Percentiles rank a stretch among this genome's conserved stretches.
Evolutionary conservation across 345 rosid genomes (phyloP).

Genomic region (Rhodamnia argentea): DNA sequence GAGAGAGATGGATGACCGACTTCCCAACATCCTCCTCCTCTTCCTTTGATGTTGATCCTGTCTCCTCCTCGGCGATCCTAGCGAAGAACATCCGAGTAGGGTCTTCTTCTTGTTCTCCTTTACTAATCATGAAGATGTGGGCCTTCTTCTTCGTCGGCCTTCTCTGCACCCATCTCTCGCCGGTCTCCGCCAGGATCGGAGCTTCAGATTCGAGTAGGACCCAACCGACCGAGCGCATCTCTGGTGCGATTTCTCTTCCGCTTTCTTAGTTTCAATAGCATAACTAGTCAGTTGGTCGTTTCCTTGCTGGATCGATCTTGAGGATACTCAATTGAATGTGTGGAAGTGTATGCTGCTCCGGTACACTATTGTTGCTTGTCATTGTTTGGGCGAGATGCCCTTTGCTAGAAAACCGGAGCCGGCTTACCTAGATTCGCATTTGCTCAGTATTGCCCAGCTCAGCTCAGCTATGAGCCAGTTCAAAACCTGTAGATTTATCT

Average conservation of each 20-base stretch:
- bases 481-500: background rate
- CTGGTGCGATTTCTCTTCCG: constrained; percentile 33
- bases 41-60: background rate
- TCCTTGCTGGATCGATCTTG: background rate
- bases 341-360: background rate
- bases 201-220: constrained; percentile 50
- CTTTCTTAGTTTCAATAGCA: background rate
- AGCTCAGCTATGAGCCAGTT: background rate
- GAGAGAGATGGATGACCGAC: background rate
- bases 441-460: background rate
- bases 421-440: background rate
- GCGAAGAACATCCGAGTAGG: background rate
- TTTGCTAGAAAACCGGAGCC: background rate
- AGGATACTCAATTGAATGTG: background rate
- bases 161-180: constrained; percentile 20
- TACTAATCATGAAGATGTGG: constrained; percentile 33
- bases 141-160: constrained; percentile 39
- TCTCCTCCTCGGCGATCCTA: background rate
- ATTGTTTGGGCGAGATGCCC: background rate
- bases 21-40: background rate
- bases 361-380: background rate
- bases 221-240: constrained; percentile 85
- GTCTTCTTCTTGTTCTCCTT: background rate
- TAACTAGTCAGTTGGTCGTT: background rate
- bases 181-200: constrained; percentile 14